Evolutionary conservation across 768 basidiomycete genomes (phyloP), one percentile per base, ranked within the genome.

Genomic region (Chiua virens): DNA sequence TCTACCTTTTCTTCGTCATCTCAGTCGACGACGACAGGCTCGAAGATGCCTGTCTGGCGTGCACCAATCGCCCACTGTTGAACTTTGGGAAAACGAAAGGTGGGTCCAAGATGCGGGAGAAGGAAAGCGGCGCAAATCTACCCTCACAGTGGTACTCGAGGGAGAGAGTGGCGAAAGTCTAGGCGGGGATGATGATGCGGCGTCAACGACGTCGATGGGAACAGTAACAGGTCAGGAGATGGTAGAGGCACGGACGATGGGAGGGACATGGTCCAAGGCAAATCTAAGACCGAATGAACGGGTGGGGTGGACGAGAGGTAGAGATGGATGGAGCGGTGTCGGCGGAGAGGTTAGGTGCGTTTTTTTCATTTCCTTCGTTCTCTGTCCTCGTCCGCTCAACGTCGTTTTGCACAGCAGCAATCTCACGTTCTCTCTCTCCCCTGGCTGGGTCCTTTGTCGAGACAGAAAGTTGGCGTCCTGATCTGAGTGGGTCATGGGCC

Each of bases 51-150:
- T 25, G 80, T 80, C 39, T 91, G 88, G 87, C 72, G 68, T 0
- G 73, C 83, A 3, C 80, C 86, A 61, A 75, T 85, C 70, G 66
- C 80, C 8, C 78, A 83, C 30, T n/a, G 87, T 92, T 15, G 86
- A 89, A 65, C 63, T 92, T 21, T 92, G 81, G 74, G 90, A 92
- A 73, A 92, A 91, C 67, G 87, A 92, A 63, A 75, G 90, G 17
- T 85, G 78, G 71, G 63, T 67, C 32, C 65, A 68, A 28, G 51
- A 54, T 28, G 45, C 32, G 4, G 8, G 39, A 1, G 50, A 62
- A 6, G 22, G 10, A 28, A 53, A 50, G 46, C 47, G 46, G 8
- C 45, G 52, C 8, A 55, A 35, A 42, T 50, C 58, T 0, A 22
- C 36, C 22, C 47, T 53, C 3, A 34, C 30, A 15, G 30, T 51